Base-by-base conservation (phyloP, 257 asterid genomes). In the Jaltomata sinuosa region DNA sequence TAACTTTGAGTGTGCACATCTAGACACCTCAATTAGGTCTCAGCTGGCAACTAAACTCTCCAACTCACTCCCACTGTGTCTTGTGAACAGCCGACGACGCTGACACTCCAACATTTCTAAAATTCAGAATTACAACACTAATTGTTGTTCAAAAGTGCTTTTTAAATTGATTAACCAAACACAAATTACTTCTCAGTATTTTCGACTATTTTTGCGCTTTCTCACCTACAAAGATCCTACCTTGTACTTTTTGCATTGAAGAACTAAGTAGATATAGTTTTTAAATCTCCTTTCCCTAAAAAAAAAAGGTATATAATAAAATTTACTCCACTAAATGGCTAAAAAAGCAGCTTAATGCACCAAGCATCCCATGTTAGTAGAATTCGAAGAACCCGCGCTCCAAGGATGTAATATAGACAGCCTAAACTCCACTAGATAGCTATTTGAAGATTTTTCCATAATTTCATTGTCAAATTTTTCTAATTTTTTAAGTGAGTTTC, bases 321-420 rank as follows among this genome's bases (percentile, higher is more conserved):
- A 59, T 59, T 4, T 59, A 59, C 32, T 25, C 68, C n/a, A 59
- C 68, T n/a, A 55, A 29, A 21, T 55, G 7, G 19, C 61, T 18
- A 53, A 53, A 53, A 53, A 53, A 53, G 2, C 25, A 53, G 0
- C 7, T 25, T 0, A 0, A 4, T 0, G 11, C 61, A 53, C 61
- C n/a, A n/a, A n/a, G n/a, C n/a, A n/a, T 6, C 11, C 1, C 29
- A 55, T 0, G 29, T 3, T 55, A 61, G 12, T 1, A 59, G 19
- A 29, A 11, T 59, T 11, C 3, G 1, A 25, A 59, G 32, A 59
- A 59, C 0, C 1, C 18, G 0, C 67, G 5, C 6, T 32, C 16
- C 10, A 22, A 12, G 4, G 18, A 4, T 49, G 53, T 49, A 18
- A 49, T 12, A 2, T 10, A 57, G 65, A 57, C 22, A 10, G 6